phyloP scores from a whole-genome alignment of 805 yeast genomes.

The Zygosaccharomyces rouxii region DNA sequence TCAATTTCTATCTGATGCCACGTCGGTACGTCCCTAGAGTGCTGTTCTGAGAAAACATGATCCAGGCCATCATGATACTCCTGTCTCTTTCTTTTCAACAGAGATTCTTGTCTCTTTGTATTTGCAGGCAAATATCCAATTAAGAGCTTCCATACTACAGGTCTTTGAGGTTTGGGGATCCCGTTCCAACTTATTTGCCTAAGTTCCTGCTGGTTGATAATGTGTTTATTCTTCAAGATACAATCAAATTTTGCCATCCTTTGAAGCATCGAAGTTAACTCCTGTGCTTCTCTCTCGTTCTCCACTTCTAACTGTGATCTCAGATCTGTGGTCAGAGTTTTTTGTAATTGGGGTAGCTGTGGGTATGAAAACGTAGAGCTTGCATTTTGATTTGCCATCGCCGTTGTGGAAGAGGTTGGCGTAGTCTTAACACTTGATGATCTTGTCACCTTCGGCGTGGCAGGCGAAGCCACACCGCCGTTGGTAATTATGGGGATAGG shows the following conservation, averaged over 20 bases:
- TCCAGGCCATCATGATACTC: slow-evolving; percentile 76
- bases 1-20: slow-evolving; percentile 97
- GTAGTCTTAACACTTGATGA: slow-evolving; percentile 27
- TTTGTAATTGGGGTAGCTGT: slow-evolving; percentile 28
- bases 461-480: slow-evolving; percentile 28
- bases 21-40: slow-evolving; percentile 65
- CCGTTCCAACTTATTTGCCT: slow-evolving; percentile 92
- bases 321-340: slow-evolving; percentile 19
- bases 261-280: slow-evolving; percentile 54
- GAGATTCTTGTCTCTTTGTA: slow-evolving; percentile 63
- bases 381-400: slow-evolving; percentile 7
- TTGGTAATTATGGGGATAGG: slow-evolving; percentile 32
- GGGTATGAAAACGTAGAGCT: slow-evolving; percentile 26
- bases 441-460: slow-evolving; percentile 20
- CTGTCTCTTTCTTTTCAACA: slow-evolving; percentile 72
- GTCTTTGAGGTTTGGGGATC: slow-evolving; percentile 73
- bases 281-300: slow-evolving; percentile 35
- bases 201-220: slow-evolving; percentile 65
- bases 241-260: slow-evolving; percentile 64
- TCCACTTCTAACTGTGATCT: slow-evolving; percentile 28
- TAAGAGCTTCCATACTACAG: slow-evolving; percentile 83
- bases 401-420: slow-evolving; percentile 10
- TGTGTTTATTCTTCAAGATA: slow-evolving; percentile 46
- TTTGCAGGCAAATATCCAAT: slow-evolving; percentile 90
- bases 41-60: slow-evolving; percentile 50